Evolutionary conservation across 2,329 filamentous ascomycete species (phyloP), one percentile per base, ranked within the genome.

Genomic region (Chalaropsis ovoidea): DNA sequence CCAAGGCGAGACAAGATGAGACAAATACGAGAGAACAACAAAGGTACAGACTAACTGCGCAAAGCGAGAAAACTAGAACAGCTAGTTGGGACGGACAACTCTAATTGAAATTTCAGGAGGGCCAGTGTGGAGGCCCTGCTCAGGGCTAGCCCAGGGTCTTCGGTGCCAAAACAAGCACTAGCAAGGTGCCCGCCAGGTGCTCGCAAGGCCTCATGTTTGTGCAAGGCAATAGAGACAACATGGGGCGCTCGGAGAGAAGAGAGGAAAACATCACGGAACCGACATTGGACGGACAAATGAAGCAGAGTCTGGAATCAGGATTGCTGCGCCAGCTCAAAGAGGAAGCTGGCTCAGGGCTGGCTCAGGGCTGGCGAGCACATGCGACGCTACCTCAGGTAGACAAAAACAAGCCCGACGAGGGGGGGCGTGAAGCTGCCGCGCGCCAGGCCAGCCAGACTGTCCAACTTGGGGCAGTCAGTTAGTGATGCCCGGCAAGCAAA

Each of bases 51-150:
- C 19, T 15, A 27, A 27, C n/a, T 13, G 49, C 19, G 10, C 22
- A 4, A 54, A 6, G 11, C 10, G 49, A 56, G 49, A 56, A 13
- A 35, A 56, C 49, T 27, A 31, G 49, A 56, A 19, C 24, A 19
- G 49, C 49, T 56, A 56, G 24, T 17, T 56, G 22, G 24, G 49
- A 56, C 49, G 22, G 49, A 10, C 24, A 56, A 56, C 52, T 56
- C 52, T 56, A 56, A 56, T 31, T 35, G 22, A 56, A 31, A 56
- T 56, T 56, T 56, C 52, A 56, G 52, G 52, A 35, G 49, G 1
- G 15, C 27, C 24, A 27, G 52, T 31, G 24, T 31, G 13, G 52
- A 56, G 52, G 42, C 3, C 13, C 15, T 24, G 52, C 49, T 19
- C 49, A 56, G 15, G 49, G 49, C 27, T 56, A 19, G 11, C 7